phyloP scores from a whole-genome alignment of 106 monocot species.

The Narthecium ossifragum region DNA sequence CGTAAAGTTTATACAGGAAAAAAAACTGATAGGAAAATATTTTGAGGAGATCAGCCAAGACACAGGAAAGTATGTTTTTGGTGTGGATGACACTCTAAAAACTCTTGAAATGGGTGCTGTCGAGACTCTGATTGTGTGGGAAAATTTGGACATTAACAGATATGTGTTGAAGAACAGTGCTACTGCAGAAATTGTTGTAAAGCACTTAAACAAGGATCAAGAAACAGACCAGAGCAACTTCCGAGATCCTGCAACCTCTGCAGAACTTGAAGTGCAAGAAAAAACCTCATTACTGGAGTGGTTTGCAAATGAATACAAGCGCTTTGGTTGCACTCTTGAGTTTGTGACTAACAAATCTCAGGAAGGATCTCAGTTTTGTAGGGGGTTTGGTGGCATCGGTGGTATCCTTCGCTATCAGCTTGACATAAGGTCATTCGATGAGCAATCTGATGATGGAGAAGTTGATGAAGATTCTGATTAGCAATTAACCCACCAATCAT shows the following conservation, averaged over 20 bases:
- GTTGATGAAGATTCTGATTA: constrained; percentile 7
- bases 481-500: not conserved
- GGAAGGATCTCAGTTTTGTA: constrained; percentile 18
- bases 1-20: constrained; percentile 7
- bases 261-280: constrained; percentile 22
- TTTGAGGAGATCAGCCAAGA: constrained; percentile 13
- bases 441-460: constrained; percentile 5
- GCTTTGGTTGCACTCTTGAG: constrained; percentile 15
- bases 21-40: constrained; percentile 14
- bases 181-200: constrained; percentile 1
- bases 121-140: constrained; percentile 13
- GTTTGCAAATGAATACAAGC: constrained; percentile 27
- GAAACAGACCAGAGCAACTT: constrained; percentile 22
- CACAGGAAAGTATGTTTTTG: constrained; percentile 16
- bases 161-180: constrained; percentile 9
- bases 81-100: constrained; percentile 18
- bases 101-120: constrained; percentile 18
- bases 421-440: constrained; percentile 8
- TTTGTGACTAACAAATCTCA: constrained; percentile 15
- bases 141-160: constrained; percentile 16
- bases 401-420: constrained; percentile 19
- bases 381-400: constrained; percentile 17
- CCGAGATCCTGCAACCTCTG: constrained; percentile 7
- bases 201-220: constrained; percentile 18
- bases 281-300: constrained; percentile 19